phyloP scores from a whole-genome alignment of 768 basidiomycete genomes.

The Auricularia heimuer region DNA sequence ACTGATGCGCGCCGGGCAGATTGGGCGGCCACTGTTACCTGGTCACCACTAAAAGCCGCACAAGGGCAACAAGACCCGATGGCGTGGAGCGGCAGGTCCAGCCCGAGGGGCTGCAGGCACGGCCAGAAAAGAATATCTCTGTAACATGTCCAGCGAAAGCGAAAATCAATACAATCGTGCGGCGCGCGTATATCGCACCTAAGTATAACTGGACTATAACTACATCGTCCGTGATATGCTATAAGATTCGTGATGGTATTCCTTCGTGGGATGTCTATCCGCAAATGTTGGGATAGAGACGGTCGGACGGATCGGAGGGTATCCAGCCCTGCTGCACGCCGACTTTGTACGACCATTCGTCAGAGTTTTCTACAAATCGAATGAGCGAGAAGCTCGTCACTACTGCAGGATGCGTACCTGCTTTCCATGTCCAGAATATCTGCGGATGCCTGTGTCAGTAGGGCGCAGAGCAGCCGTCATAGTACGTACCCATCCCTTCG shows the following conservation, averaged over 20 bases:
- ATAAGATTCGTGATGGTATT: not conserved
- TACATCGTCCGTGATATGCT: not conserved
- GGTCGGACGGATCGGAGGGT: slow-evolving; percentile 56
- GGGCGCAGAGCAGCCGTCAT: slow-evolving; percentile 14
- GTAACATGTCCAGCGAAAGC: too few relatives aligned
- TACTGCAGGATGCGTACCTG: slow-evolving; percentile 16
- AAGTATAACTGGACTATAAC: not conserved
- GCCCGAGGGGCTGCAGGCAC: too few relatives aligned
- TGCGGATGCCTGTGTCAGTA: not conserved
- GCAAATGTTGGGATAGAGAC: slow-evolving; percentile 57
- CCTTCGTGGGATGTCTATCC: slow-evolving; percentile 14
- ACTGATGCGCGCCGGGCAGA: too few relatives aligned
- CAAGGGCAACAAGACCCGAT: too few relatives aligned
- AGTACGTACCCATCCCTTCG: slow-evolving; percentile 61
- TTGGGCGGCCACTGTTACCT: not conserved
- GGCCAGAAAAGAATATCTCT: too few relatives aligned
- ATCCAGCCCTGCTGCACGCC: slow-evolving; percentile 73
- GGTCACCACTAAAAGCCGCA: not conserved
- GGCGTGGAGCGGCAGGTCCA: too few relatives aligned
- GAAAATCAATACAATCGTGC: too few relatives aligned
- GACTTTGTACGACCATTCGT: slow-evolving; percentile 69
- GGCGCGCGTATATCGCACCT: too few relatives aligned
- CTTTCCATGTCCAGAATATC: slow-evolving; percentile 57
- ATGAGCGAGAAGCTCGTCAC: not conserved
- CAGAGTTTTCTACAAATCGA: slow-evolving; percentile 41